Percentiles rank a stretch among this genome's conserved stretches.
Evolutionary conservation across 106 monocot genomes (phyloP).

Genomic region (Allium sativum): DNA sequence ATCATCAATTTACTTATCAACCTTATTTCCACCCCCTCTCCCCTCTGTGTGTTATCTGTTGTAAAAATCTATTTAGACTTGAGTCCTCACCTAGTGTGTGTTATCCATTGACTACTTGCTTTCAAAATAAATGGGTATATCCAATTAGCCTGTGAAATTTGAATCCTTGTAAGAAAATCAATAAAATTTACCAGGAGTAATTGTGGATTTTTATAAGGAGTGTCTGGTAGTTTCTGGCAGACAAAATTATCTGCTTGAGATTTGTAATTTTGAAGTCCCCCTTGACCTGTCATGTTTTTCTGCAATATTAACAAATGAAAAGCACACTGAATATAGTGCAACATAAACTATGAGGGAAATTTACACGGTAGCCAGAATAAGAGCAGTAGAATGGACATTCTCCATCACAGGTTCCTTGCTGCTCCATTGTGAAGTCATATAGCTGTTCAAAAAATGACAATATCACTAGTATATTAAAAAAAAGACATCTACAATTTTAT

Average conservation of each 20-base stretch:
- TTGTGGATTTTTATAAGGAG: constrained; percentile 48
- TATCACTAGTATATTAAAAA: neutral
- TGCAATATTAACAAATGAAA: constrained; percentile 2
- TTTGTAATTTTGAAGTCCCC: constrained; percentile 51
- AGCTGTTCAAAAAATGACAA: constrained; percentile 36
- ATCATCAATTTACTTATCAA: no score
- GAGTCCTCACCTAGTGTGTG: no score
- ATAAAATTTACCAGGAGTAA: constrained; percentile 42
- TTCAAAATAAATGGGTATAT: no score
- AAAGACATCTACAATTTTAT: neutral
- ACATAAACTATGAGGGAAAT: constrained; percentile 1
- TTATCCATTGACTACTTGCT: no score
- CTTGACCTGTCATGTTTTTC: constrained; percentile 37
- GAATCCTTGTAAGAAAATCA: neutral
- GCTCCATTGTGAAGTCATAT: constrained; percentile 55
- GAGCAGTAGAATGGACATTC: constrained; percentile 99
- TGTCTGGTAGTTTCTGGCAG: constrained; percentile 73
- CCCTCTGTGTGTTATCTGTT: no score
- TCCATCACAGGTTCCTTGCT: constrained; percentile 74
- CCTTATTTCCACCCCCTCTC: no score
- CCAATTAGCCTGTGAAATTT: neutral
- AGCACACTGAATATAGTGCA: no score
- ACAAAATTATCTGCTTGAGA: constrained; percentile 78
- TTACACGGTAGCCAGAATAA: constrained; percentile 81
- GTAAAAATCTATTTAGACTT: no score